phyloP scores from a whole-genome alignment of 1,284 basidiomycete genomes.

The Sparassis latifolia region DNA sequence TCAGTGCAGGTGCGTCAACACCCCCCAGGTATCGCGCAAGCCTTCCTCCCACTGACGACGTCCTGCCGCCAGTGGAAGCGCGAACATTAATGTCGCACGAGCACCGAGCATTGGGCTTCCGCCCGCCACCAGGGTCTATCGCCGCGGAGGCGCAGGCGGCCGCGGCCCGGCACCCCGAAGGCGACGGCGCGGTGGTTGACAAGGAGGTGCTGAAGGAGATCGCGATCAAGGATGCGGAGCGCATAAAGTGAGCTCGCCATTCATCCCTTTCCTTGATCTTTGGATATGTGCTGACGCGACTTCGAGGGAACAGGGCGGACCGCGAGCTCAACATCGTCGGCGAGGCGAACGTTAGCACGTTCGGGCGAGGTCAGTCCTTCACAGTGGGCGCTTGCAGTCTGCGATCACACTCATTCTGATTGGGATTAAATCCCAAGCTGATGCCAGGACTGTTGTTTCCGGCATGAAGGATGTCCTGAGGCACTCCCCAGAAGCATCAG shows the following conservation, averaged over 20 bases:
- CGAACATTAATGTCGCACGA: conserved; percentile 27
- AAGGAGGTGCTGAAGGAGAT: conserved; percentile 17
- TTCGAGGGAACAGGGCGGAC: conserved; percentile 9
- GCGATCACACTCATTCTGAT: too few species aligned
- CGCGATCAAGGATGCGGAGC: conserved; percentile 17
- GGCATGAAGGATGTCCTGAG: too few species aligned
- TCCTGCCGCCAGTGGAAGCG: conserved; percentile 15
- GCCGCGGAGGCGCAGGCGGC: conserved; percentile 26
- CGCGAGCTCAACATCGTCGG: conserved; percentile 14
- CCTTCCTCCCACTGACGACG: background rate
- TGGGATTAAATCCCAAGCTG: too few species aligned
- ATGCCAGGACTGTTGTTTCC: too few species aligned
- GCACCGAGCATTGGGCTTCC: conserved; percentile 29
- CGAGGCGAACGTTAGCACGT: conserved; percentile 17
- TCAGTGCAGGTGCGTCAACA: conserved; percentile 15
- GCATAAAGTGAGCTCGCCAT: conserved; percentile 15
- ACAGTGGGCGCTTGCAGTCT: background rate
- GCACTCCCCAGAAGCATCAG: too few species aligned
- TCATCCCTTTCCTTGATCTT: background rate
- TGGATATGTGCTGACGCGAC: background rate
- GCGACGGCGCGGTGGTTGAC: conserved; percentile 14
- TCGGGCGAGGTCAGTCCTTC: conserved; percentile 15
- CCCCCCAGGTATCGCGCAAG: background rate
- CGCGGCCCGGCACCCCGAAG: conserved; percentile 24
- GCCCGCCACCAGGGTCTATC: conserved; percentile 28